Percentiles rank a stretch among this genome's conserved stretches.
These are phyloP conservation scores for Amphicarpaea edgeworthii DNA, from an alignment of 306 rosid species.

Conservation along the genomic window DNA sequence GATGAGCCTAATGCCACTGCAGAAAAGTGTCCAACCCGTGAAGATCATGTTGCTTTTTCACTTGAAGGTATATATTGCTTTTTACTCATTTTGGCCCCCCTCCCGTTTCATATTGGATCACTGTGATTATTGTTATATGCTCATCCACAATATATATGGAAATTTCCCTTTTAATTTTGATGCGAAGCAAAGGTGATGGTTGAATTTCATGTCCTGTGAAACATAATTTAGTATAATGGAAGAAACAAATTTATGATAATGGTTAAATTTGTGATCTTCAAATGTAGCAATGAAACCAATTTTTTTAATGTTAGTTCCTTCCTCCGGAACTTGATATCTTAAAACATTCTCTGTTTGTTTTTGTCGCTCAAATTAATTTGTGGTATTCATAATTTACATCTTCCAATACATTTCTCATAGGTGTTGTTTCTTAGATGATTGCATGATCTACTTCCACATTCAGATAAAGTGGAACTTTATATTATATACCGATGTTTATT, in stretches of 20 bases:
- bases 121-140: slow-evolving; percentile 4
- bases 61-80: slow-evolving; percentile 67
- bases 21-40: slow-evolving; percentile 61
- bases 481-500: neutral
- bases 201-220: slow-evolving; percentile 12
- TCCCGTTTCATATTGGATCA: slow-evolving; percentile 34
- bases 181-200: slow-evolving; percentile 19
- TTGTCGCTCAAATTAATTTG: slow-evolving; percentile 25
- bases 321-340: slow-evolving; percentile 27
- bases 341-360: slow-evolving; percentile 11
- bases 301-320: slow-evolving; percentile 35
- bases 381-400: slow-evolving; percentile 15
- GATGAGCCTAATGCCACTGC: slow-evolving; percentile 59
- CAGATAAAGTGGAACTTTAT: slow-evolving; percentile 25
- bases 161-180: slow-evolving; percentile 33
- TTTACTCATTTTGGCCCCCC: slow-evolving; percentile 13
- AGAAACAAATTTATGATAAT: slow-evolving; percentile 13
- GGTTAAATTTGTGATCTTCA: slow-evolving; percentile 14
- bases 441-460: slow-evolving; percentile 22
- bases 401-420: slow-evolving; percentile 27
- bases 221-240: slow-evolving; percentile 28
- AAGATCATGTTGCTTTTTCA: slow-evolving; percentile 94
- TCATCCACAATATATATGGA: slow-evolving; percentile 29
- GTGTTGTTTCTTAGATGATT: slow-evolving; percentile 30
- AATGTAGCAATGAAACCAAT: slow-evolving; percentile 31